Evolutionary conservation across 139 green algal species (phyloP), one percentile per base, ranked within the genome.

Genomic region (Chlamydomonas sphaeroides): DNA sequence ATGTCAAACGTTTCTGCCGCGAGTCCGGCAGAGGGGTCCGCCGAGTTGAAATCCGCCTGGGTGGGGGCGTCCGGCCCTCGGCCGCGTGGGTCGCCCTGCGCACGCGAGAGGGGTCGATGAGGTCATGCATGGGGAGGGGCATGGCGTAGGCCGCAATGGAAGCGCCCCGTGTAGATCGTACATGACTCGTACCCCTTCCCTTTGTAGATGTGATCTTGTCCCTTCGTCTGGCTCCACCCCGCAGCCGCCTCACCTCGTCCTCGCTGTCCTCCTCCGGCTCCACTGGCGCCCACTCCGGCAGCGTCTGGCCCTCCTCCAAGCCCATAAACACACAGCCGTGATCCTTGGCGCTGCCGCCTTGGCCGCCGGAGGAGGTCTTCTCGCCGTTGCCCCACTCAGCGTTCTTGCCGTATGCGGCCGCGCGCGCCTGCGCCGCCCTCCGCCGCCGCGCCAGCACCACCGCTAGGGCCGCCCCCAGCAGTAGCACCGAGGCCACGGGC

Each of bases 251-350:
- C 51, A 6, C 51, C 10, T 10, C 23, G 10, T 61, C 15, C 25
- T 62, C 38, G 8, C 66, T 3, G 33, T 41, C 63, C 63, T 48
- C 10, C 17, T 45, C 63, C 3, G 38, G 32, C 25, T 7, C 56
- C 38, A 42, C 25, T 3, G 36, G 56, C 36, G 72, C 56, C 72
- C 72, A 79, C 51, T 68, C 56, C 0, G 72, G 72, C 53, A 68
- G 56, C 56, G 23, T 26, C 72, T 79, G 72, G 36, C 49, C 23
- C 72, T 68, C 72, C 26, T 79, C 72, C 56, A 79, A 23, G 4
- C 72, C 72, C 51, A 56, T 32, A 39, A 79, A 79, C n/a, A 79
- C 57, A 56, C 72, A 68, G 72, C 72, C 56, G 35, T 6, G 30
- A 18, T 26, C 33, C 61, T 25, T n/a, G 4, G 30, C 20, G 20